Conservation (phyloP, 257 asterid genomes). For the Penstemon newberryi region DNA sequence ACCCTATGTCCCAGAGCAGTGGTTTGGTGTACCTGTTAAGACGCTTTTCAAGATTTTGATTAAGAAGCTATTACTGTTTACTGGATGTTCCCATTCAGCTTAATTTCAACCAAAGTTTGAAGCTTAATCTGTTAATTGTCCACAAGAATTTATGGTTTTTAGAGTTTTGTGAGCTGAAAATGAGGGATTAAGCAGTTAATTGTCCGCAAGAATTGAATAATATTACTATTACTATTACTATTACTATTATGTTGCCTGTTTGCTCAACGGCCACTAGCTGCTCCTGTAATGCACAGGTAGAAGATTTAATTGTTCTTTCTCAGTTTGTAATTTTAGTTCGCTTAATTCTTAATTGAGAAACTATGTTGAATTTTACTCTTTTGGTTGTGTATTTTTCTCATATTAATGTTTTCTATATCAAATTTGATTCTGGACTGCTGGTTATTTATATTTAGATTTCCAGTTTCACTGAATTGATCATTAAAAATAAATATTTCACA, state of each 20-base stretch:
- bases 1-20: not conserved
- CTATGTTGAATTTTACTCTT: not conserved
- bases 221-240: not conserved
- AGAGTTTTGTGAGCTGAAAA: constrained; percentile 21
- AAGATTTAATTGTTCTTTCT: not conserved
- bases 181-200: constrained; percentile 33
- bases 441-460: constrained; percentile 1
- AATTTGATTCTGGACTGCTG: not conserved
- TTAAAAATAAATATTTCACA: too few relatives aligned
- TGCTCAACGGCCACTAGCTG: constrained; percentile 68
- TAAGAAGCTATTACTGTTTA: not conserved
- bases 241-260: constrained; percentile 58
- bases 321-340: not conserved
- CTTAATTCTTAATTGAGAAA: not conserved
- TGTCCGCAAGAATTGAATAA: constrained; percentile 16
- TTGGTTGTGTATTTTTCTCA: not conserved
- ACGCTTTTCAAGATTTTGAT: constrained; percentile 9
- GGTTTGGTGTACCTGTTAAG: not conserved
- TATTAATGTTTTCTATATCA: too few relatives aligned
- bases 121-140: constrained; percentile 14
- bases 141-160: too few relatives aligned
- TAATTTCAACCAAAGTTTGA: constrained; percentile 21
- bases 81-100: constrained; percentile 30
- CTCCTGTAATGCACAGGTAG: constrained; percentile 56
- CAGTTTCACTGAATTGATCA: too few relatives aligned